Percentiles rank a stretch among this genome's conserved stretches.
Conservation (phyloP, 805 yeast species). For the Ogataea haglerorum region DNA sequence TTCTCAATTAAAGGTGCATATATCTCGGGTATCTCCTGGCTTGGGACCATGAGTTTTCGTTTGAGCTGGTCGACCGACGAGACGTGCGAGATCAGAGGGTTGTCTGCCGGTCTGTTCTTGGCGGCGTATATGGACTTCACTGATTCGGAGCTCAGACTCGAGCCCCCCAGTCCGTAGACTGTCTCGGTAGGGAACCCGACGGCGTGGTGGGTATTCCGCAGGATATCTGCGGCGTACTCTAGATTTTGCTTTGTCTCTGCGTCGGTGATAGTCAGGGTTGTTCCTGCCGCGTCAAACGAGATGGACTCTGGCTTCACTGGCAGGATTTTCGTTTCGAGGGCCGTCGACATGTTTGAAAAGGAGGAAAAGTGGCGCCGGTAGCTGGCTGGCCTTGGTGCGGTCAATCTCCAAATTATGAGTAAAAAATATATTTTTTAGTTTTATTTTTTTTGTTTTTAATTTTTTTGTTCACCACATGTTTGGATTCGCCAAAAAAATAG, state of each 20-base stretch:
- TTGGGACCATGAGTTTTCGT: constrained; percentile 45
- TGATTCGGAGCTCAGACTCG: constrained; percentile 68
- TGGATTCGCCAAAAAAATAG: constrained; percentile 63
- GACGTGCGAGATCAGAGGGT: constrained; percentile 89
- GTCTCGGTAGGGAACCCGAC: constrained; percentile 98
- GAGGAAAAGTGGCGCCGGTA: neutral
- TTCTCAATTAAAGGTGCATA: constrained; percentile 61
- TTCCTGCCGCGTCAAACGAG: constrained; percentile 41
- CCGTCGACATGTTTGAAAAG: neutral
- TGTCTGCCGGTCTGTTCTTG: constrained; percentile 92
- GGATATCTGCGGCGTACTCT: constrained; percentile 53
- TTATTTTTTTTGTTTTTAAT: neutral
- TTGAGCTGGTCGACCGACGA: constrained; percentile 72
- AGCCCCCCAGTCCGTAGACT: constrained; percentile 93
- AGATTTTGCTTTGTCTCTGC: constrained; percentile 49
- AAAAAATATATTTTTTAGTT: neutral
- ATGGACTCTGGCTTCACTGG: constrained; percentile 55
- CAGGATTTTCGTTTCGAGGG: constrained; percentile 41
- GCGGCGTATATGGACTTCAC: constrained; percentile 79
- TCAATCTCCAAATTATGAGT: neutral
- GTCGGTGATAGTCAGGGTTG: constrained; percentile 41
- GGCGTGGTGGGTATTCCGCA: constrained; percentile 50
- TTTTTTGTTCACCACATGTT: constrained; percentile 36
- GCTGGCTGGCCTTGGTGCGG: neutral
- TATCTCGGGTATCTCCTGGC: constrained; percentile 57